A percentile compares a stretch with the other conserved stretches of the same genome.
phyloP scores from a whole-genome alignment of 2,329 filamentous ascomycete species.

The Fusarium phyllophilum region DNA sequence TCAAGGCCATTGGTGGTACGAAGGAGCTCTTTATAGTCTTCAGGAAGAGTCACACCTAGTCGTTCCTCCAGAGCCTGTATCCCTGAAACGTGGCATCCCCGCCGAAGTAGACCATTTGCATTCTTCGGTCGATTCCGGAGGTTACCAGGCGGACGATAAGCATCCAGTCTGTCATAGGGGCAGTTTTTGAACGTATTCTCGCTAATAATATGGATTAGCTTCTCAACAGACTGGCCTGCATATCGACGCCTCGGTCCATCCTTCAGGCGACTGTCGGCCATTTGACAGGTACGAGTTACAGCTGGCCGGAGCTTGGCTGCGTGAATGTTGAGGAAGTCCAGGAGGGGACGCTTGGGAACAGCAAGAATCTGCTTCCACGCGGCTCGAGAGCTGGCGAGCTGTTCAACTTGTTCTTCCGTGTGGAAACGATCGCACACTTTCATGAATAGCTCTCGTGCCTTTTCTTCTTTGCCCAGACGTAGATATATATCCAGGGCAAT shows the following conservation, averaged over 20 bases:
- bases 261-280: background rate
- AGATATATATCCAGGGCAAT: conserved; percentile 9
- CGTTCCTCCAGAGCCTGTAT: background rate
- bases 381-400: background rate
- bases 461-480: background rate
- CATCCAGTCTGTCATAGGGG: background rate
- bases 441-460: background rate
- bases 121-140: background rate
- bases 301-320: conserved; percentile 7
- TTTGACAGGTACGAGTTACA: background rate
- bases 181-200: conserved; percentile 4
- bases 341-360: background rate
- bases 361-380: conserved; percentile 1
- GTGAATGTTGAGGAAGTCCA: conserved; percentile 7
- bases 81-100: background rate
- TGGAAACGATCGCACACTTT: background rate
- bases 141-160: background rate
- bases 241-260: background rate
- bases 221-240: background rate
- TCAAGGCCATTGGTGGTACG: background rate
- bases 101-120: background rate
- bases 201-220: background rate
- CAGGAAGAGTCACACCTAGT: background rate
- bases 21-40: conserved; percentile 2
- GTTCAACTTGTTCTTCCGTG: background rate